Evolutionary conservation across 2,329 filamentous ascomycete genomes (phyloP).

Genomic region (Byssoonygena ceratinophila): DNA sequence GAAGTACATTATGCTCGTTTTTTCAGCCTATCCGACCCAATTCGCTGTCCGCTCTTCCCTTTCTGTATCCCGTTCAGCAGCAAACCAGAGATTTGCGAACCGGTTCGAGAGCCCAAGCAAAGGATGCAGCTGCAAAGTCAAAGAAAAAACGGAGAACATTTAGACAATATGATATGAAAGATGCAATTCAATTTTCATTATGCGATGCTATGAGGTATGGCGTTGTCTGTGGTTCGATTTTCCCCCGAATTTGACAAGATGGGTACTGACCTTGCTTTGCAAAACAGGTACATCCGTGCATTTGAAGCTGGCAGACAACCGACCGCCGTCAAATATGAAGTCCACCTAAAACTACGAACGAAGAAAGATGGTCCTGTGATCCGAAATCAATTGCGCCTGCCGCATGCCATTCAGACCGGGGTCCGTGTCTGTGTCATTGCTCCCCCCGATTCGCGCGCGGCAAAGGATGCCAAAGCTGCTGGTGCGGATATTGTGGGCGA

Average conservation of each 20-base stretch:
- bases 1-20: slow-evolving; percentile 14
- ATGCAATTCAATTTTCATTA: slow-evolving; percentile 64
- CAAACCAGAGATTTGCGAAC: slow-evolving; percentile 14
- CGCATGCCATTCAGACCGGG: slow-evolving; percentile 81
- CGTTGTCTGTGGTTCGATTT: slow-evolving; percentile 10
- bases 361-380: slow-evolving; percentile 77
- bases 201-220: slow-evolving; percentile 77
- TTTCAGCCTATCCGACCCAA: slow-evolving; percentile 13
- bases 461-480: slow-evolving; percentile 60
- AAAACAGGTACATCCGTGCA: slow-evolving; percentile 69
- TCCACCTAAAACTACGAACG: slow-evolving; percentile 72
- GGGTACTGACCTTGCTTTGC: background rate
- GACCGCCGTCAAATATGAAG: slow-evolving; percentile 70
- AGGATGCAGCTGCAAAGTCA: slow-evolving; percentile 19
- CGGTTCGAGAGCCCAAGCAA: slow-evolving; percentile 8
- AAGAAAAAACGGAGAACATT: slow-evolving; percentile 53
- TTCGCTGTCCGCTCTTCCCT: slow-evolving; percentile 9
- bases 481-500: slow-evolving; percentile 80
- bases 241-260: background rate
- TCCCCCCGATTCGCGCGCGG: slow-evolving; percentile 65
- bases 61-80: slow-evolving; percentile 17
- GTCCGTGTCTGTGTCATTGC: slow-evolving; percentile 83
- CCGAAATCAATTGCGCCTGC: slow-evolving; percentile 76
- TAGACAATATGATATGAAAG: slow-evolving; percentile 51
- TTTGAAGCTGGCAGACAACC: slow-evolving; percentile 78